phyloP scores from a whole-genome alignment of 306 rosid genomes.

The apple (Malus domestica) region ASM211411v1 NC_041793.1:31692001-31692500 shows the following conservation, averaged over 20 bases:
- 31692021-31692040: not conserved
- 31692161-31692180: not conserved
- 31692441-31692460: not conserved
- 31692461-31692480: not conserved
- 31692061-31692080: not conserved
- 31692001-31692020: not conserved
- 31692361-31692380: not conserved
- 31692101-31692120: not conserved
- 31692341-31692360: not conserved
- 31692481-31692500: not conserved
- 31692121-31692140: not conserved
- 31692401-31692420: not conserved
- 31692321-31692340: not conserved
- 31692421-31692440: not conserved
- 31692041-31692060: not conserved
- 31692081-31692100: conserved; percentile 2
- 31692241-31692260: not conserved
- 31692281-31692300: not conserved
- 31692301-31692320: not conserved
- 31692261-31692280: not conserved
- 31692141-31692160: not conserved
- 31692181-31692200: not conserved
- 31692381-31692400: not conserved
- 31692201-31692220: not conserved
- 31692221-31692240: not conserved